Percentiles rank a stretch among this genome's conserved stretches.
These are phyloP conservation scores for Asclepias syriaca DNA, from an alignment of 257 asterid genomes.

Conservation along the genomic window DNA sequence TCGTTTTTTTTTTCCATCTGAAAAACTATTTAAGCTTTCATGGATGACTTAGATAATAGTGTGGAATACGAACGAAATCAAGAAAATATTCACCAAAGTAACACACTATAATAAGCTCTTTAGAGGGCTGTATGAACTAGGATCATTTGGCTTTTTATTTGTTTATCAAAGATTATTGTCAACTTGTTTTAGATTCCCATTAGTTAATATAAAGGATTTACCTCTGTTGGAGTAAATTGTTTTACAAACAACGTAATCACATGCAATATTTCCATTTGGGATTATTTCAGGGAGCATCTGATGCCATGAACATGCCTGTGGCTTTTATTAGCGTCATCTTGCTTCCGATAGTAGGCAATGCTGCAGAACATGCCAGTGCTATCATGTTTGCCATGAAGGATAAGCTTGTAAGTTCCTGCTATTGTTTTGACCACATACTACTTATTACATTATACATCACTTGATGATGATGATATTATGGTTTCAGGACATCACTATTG, in stretches of 20 bases:
- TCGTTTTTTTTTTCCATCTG: neutral
- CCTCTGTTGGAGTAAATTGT: neutral
- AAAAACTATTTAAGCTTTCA: neutral
- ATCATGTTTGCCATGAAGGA: constrained; percentile 99
- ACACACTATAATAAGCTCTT: neutral
- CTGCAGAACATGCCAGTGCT: constrained; percentile 98
- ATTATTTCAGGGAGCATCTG: constrained; percentile 83
- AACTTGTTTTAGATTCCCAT: neutral
- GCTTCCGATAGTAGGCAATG: constrained; percentile 94
- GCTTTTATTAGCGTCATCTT: constrained; percentile 86
- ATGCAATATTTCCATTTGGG: neutral
- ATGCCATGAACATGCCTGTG: constrained; percentile 76
- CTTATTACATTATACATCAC: neutral
- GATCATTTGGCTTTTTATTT: neutral
- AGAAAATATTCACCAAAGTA: neutral
- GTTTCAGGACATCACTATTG: constrained; percentile 54
- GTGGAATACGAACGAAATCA: neutral
- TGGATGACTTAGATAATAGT: neutral
- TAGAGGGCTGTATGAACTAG: neutral
- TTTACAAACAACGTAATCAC: neutral
- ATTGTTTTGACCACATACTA: neutral
- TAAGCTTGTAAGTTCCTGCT: constrained; percentile 36
- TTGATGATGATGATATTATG: constrained; percentile 5
- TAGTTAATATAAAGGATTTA: neutral
- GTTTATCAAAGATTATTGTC: neutral